phyloP scores from a whole-genome alignment of 1,284 basidiomycete genomes.

The Microbotryum saponariae region DNA sequence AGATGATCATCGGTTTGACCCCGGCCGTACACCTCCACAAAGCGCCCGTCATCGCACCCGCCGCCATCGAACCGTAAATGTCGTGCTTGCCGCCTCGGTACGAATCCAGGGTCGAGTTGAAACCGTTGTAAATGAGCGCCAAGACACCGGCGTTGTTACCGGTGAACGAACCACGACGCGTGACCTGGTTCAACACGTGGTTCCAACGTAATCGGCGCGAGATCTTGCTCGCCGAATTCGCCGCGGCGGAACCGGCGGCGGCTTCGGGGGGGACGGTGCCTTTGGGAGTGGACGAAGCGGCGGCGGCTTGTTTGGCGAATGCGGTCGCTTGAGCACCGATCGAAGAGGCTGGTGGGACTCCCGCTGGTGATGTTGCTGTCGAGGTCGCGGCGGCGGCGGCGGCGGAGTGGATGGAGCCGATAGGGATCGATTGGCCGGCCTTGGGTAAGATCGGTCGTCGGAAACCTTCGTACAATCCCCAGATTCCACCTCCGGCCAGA shows the following conservation, averaged over 20 bases:
- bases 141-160: constrained; percentile 97
- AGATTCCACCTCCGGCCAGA: constrained; percentile 82
- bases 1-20: constrained; percentile 74
- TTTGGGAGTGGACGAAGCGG: constrained; percentile 16
- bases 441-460: constrained; percentile 43
- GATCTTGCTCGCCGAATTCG: constrained; percentile 22
- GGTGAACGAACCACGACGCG: constrained; percentile 90
- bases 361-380: constrained; percentile 13
- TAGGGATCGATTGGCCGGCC: constrained; percentile 13
- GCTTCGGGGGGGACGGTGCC: constrained; percentile 19
- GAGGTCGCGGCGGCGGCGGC: constrained; percentile 13
- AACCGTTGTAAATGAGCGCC: constrained; percentile 90
- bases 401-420: constrained; percentile 16
- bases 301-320: constrained; percentile 18
- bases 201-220: constrained; percentile 75
- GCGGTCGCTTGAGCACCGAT: constrained; percentile 29
- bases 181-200: constrained; percentile 91
- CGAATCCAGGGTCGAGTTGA: constrained; percentile 88
- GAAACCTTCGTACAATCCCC: constrained; percentile 93
- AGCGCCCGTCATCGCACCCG: constrained; percentile 82
- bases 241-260: constrained; percentile 9
- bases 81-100: constrained; percentile 81
- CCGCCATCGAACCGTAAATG: constrained; percentile 78
- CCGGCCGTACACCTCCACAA: constrained; percentile 94
- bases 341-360: constrained; percentile 26